phyloP scores from a whole-genome alignment of 352 stramenopile species.

The Phytophthora citrophthora region DNA sequence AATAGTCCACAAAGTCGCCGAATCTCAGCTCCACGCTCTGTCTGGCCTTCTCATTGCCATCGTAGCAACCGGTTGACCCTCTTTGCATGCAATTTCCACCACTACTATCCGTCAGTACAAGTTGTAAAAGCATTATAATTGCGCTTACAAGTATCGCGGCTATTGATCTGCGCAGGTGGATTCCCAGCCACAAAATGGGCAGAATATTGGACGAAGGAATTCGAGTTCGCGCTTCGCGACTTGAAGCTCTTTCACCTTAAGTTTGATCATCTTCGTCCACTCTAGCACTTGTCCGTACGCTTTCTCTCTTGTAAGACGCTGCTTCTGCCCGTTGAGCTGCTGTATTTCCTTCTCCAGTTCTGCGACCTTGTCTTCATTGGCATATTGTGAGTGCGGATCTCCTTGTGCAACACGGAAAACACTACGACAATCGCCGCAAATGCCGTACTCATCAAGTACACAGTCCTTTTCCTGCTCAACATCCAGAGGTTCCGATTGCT shows the following conservation, averaged over 20 bases:
- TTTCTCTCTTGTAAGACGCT: constrained; percentile 37
- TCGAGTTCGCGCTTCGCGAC: constrained; percentile 43
- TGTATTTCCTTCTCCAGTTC: constrained; percentile 24
- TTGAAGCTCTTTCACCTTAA: constrained; percentile 27
- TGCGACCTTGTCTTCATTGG: constrained; percentile 33
- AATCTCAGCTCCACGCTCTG: constrained; percentile 85
- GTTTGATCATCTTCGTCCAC: constrained; percentile 36
- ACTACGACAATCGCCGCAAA: constrained; percentile 54
- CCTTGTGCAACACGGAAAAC: constrained; percentile 55
- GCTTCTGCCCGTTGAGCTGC: constrained; percentile 36
- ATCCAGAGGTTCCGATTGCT: constrained; percentile 33
- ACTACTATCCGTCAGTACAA: constrained; percentile 41
- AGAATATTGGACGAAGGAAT: constrained; percentile 43
- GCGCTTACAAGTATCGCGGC: constrained; percentile 41
- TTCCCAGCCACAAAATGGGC: constrained; percentile 52
- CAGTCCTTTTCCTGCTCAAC: constrained; percentile 21
- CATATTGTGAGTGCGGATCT: constrained; percentile 27
- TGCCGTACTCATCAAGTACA: constrained; percentile 39
- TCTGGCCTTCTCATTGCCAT: constrained; percentile 56
- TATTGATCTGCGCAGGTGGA: too few species aligned
- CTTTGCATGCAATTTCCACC: constrained; percentile 83
- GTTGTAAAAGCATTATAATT: too few species aligned
- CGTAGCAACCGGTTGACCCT: constrained; percentile 52
- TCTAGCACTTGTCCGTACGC: constrained; percentile 39
- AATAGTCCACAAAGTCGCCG: constrained; percentile 84